These are phyloP conservation scores for Cucurbitaria berberidis DNA, from an alignment of 2,329 filamentous ascomycete genomes.

Conservation along the genomic window DNA sequence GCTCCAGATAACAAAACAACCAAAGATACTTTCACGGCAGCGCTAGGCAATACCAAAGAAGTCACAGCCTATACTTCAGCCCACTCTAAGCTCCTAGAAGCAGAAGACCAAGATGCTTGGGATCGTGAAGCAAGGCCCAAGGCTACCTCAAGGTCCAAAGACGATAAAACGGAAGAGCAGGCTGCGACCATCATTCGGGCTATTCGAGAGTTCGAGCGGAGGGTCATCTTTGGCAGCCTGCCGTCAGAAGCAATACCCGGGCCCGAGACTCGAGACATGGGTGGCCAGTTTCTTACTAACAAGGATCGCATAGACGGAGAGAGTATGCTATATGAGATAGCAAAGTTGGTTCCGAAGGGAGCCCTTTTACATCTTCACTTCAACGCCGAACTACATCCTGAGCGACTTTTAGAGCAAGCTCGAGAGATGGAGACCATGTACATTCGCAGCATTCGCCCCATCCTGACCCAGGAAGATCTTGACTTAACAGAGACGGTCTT, in stretches of 20 bases:
- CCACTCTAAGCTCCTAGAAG: slow-evolving; percentile 35
- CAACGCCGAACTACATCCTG: slow-evolving; percentile 72
- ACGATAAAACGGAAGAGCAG: slow-evolving; percentile 33
- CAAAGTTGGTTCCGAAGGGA: slow-evolving; percentile 70
- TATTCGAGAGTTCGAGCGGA: slow-evolving; percentile 53
- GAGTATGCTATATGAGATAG: slow-evolving; percentile 65
- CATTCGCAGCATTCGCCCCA: slow-evolving; percentile 66
- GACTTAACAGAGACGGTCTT: slow-evolving; percentile 67
- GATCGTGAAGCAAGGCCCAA: slow-evolving; percentile 38
- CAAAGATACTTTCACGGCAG: slow-evolving; percentile 9
- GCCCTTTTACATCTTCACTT: slow-evolving; percentile 77
- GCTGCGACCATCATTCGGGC: slow-evolving; percentile 46
- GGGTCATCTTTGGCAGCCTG: slow-evolving; percentile 50
- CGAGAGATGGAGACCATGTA: slow-evolving; percentile 65
- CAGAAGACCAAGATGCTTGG: slow-evolving; percentile 46
- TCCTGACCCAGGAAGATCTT: slow-evolving; percentile 54
- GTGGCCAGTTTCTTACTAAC: slow-evolving; percentile 55
- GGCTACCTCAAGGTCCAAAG: slow-evolving; percentile 3
- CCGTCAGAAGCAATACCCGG: slow-evolving; percentile 52
- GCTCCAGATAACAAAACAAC: not conserved
- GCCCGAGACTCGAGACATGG: slow-evolving; percentile 52
- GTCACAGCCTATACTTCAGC: slow-evolving; percentile 24
- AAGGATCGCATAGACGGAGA: slow-evolving; percentile 52
- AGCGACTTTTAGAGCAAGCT: slow-evolving; percentile 64
- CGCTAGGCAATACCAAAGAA: slow-evolving; percentile 1